Conservation (phyloP, 352 stramenopile genomes). For the Phytophthora pini region DNA sequence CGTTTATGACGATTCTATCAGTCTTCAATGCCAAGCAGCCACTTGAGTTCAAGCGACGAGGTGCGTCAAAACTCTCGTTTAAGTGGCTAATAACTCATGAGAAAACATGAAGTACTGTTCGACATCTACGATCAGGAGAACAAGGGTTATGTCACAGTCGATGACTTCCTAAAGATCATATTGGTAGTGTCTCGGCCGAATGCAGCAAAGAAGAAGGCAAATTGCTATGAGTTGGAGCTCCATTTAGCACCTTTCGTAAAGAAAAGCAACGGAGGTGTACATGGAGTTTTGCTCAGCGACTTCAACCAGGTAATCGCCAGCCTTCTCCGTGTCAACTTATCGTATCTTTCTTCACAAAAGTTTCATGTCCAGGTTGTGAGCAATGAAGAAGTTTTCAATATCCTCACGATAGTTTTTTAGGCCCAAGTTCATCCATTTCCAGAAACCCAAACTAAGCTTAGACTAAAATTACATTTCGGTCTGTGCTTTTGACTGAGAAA, state of each 20-base stretch:
- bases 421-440: no score
- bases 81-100: not conserved
- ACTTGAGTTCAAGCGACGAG: conserved; percentile 40
- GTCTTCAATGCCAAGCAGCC: conserved; percentile 51
- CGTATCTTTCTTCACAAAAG: no score
- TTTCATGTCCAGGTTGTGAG: conserved; percentile 14
- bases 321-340: not conserved
- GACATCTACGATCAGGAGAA: conserved; percentile 45
- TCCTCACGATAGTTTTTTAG: conserved; percentile 30
- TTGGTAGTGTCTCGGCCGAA: conserved; percentile 16
- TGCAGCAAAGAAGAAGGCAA: not conserved
- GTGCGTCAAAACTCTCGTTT: conserved; percentile 10
- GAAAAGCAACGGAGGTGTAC: not conserved
- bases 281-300: conserved; percentile 12
- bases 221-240: conserved; percentile 14
- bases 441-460: no score
- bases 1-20: conserved; percentile 41
- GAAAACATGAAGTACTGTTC: conserved; percentile 42
- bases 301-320: conserved; percentile 28
- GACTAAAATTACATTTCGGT: conserved; percentile 27
- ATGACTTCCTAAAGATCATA: conserved; percentile 43
- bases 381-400: conserved; percentile 18
- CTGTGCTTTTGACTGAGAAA: conserved; percentile 21
- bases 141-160: conserved; percentile 36
- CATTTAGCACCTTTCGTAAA: conserved; percentile 23